A percentile compares a stretch with the other conserved stretches of the same genome.
Evolutionary conservation across 257 asterid genomes (phyloP).

Genomic region (Lithospermum erythrorhizon): DNA sequence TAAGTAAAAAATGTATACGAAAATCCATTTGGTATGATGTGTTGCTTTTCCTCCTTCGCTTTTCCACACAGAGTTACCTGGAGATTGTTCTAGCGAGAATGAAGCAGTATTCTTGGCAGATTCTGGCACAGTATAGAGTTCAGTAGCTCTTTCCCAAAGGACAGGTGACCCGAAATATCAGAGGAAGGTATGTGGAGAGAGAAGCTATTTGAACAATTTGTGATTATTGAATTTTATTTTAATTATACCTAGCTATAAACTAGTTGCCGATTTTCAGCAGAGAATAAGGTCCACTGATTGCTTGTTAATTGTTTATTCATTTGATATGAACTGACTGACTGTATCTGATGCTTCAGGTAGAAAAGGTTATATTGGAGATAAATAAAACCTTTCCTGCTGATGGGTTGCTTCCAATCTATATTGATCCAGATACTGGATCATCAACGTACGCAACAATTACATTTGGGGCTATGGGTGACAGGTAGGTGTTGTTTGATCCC

Average conservation of each 20-base stretch:
- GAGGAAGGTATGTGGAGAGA: constrained; percentile 41
- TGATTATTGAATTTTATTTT: no score
- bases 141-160: constrained; percentile 96
- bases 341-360: constrained; percentile 46
- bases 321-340: no score
- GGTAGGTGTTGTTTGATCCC: constrained; percentile 27
- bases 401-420: constrained; percentile 94
- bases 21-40: no score
- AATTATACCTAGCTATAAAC: no score
- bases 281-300: no score
- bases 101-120: constrained; percentile 98
- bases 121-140: constrained; percentile 97
- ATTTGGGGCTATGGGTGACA: constrained; percentile 99
- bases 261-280: no score
- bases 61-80: not conserved
- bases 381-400: constrained; percentile 84
- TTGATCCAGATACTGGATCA: constrained; percentile 68
- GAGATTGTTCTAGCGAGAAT: not conserved
- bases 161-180: constrained; percentile 88
- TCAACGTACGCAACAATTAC: constrained; percentile 78
- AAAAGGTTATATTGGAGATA: constrained; percentile 74
- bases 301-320: no score
- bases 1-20: no score
- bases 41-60: no score
- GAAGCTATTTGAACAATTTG: no score